Base-by-base conservation (phyloP, 2,329 filamentous ascomycete genomes). In the Sarocladiaceae sp. region DNA sequence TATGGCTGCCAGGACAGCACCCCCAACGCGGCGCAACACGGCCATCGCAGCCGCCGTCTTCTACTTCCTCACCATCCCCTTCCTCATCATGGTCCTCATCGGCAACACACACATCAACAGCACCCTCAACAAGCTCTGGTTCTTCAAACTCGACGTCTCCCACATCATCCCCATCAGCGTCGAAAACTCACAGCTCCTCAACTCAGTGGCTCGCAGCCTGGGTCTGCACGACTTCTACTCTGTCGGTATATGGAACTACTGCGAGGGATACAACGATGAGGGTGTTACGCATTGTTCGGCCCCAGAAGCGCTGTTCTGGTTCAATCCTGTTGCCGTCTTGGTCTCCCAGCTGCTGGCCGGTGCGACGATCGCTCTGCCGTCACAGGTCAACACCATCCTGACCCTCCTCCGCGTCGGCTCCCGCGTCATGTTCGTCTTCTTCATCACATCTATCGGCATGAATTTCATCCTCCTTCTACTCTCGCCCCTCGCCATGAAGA, bases 161-260 rank as follows among this genome's bases (percentile, higher is more conserved):
- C 77, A 94, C 56, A 84, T 96, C 59, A 83, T 95, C 46, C 85
- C 85, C 0, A 69, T 79, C 26, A 80, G 77, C 4, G 76, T 87
- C 13, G 83, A 84, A 33, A 84, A 89, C 59, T 80, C 81, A 9
- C 67, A 74, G 19, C 73, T 95, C 35, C 84, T 95, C 64, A 95
- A 95, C 69, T 88, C 82, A 35, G 89, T 95, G 52, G 88, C 89
- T 3, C 82, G 87, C 43, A 87, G 84, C 18, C 72, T 96, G 44
- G 91, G 90, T 23, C 73, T 96, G 40, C 88, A 95, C 61, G 91
- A 96, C 64, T 96, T 95, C 66, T 96, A 96, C 64, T 85, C 89
- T 56, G 85, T 95, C 21, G 90, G 90, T 5, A 67, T 96, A 32
- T 97, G 91, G 91, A 84, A 82, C 48, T 95, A 85, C 62, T 97